Conservation (phyloP, 139 green algal species). For the Volvox reticuliferus region DNA sequence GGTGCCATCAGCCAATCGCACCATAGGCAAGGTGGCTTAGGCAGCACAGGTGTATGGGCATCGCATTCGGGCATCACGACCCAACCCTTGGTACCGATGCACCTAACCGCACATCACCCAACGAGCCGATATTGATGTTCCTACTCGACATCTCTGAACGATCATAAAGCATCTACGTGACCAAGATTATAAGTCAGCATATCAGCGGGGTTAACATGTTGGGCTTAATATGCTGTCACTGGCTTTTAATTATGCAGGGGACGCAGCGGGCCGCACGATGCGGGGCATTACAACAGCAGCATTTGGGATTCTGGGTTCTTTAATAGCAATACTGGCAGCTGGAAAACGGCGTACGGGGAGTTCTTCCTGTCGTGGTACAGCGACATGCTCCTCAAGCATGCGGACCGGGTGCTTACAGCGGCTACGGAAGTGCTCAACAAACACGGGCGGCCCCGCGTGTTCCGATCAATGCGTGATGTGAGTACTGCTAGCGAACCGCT, state of each 20-base stretch:
- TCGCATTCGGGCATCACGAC: too few relatives aligned
- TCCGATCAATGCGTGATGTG: constrained; percentile 66
- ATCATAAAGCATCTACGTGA: too few relatives aligned
- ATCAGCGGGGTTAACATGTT: not conserved
- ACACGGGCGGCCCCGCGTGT: constrained; percentile 70
- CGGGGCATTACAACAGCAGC: constrained; percentile 93
- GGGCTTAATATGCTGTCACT: not conserved
- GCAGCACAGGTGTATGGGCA: too few relatives aligned
- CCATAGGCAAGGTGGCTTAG: too few relatives aligned
- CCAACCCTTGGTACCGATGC: too few relatives aligned
- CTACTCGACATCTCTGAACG: too few relatives aligned
- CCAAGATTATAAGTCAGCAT: not conserved
- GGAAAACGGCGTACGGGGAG: constrained; percentile 90
- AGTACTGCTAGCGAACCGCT: not conserved
- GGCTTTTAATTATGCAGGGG: constrained; percentile 71
- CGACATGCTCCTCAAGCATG: constrained; percentile 87
- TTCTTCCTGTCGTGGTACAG: constrained; percentile 98
- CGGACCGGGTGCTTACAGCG: constrained; percentile 83
- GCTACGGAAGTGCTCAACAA: constrained; percentile 74
- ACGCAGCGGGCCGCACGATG: constrained; percentile 90
- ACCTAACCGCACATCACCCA: too few relatives aligned
- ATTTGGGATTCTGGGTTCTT: constrained; percentile 96
- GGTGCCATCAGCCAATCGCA: too few relatives aligned
- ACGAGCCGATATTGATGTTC: too few relatives aligned
- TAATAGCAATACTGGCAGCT: constrained; percentile 83